Evolutionary conservation across 2,329 filamentous ascomycete genomes (phyloP), one percentile per base, ranked within the genome.

Genomic region (Paracoccidioides brasiliensis): DNA sequence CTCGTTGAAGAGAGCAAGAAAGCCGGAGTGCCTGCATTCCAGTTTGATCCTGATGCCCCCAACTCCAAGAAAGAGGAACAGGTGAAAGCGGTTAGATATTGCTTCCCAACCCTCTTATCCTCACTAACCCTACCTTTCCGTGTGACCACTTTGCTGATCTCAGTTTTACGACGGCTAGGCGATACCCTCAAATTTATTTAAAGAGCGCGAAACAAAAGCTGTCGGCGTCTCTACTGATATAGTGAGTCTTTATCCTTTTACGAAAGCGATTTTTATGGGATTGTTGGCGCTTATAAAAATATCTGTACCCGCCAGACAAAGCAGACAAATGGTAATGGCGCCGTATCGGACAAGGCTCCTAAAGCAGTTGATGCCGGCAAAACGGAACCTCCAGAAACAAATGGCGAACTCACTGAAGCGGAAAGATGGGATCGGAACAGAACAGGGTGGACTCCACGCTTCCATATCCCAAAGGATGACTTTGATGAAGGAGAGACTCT

Each of bases 391-490:
- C 72, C 78, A 35, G 60, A 63, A 52, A 64, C 69, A 43, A 78
- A 79, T 62, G 82, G 75, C 55, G 70, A 72, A 30, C 72, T 77
- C 53, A 74, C 77, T 42, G 76, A 79, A 57, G 80, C 80, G 59
- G 77, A 81, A 54, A 73, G 76, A 79, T 66, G 80, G 75, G 59
- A 72, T 66, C 63, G 78, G 76, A 69, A 79, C 72, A 63, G 78
- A 71, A 88, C 90, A 5, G 93, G 93, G 52, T 97, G 93, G 93
- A 84, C 87, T 12, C 93, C 93, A 43, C 82, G 82, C 60, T 90
- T 96, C 67, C 89, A 89, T 70, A 66, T 63, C 28, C 72, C 71
- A 4, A 62, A 67, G 12, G 72, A 84, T 44, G 74, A 78, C 43
- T 76, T 80, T 35, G 78, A 76, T 52, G 74, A 76, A 43, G 70